Percentiles rank a stretch among this genome's conserved stretches.
These are phyloP conservation scores for Pichia sp. DNA, from an alignment of 1,139 yeast genomes.

Conservation along the genomic window DNA sequence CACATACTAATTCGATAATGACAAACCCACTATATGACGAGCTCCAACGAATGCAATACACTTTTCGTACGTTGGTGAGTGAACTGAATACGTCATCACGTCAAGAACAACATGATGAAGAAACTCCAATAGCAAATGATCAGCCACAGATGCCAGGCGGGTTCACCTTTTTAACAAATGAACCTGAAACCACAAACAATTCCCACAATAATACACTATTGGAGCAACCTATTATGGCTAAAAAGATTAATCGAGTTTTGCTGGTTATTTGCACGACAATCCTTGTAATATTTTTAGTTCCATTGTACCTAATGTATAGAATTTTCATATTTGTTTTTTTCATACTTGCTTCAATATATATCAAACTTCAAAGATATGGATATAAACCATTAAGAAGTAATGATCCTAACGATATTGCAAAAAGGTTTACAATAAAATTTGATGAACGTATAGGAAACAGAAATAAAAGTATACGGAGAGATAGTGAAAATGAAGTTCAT, in stretches of 20 bases:
- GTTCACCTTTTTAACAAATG: not conserved
- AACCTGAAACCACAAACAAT: not conserved
- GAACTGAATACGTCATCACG: not conserved
- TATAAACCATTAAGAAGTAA: slow-evolving; percentile 19
- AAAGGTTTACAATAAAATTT: slow-evolving; percentile 26
- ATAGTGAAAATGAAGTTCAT: not conserved
- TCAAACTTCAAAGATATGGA: slow-evolving; percentile 16
- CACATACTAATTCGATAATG: not conserved
- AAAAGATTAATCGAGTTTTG: not conserved
- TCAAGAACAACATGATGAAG: slow-evolving; percentile 6
- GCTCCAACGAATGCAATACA: slow-evolving; percentile 6
- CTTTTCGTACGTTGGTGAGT: slow-evolving; percentile 2
- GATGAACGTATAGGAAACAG: slow-evolving; percentile 28
- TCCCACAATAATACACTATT: not conserved
- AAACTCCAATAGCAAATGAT: slow-evolving; percentile 2
- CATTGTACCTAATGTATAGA: slow-evolving; percentile 22
- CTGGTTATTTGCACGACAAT: not conserved
- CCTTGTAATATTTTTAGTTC: slow-evolving; percentile 11
- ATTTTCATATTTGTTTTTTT: slow-evolving; percentile 17
- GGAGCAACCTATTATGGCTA: not conserved
- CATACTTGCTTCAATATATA: slow-evolving; percentile 21
- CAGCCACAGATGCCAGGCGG: slow-evolving; percentile 14
- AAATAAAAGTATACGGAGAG: slow-evolving; percentile 3
- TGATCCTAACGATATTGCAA: slow-evolving; percentile 29
- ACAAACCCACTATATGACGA: slow-evolving; percentile 4